Conservation (phyloP, 2,329 filamentous ascomycete genomes). For the Aspergillus sp. region DNA sequence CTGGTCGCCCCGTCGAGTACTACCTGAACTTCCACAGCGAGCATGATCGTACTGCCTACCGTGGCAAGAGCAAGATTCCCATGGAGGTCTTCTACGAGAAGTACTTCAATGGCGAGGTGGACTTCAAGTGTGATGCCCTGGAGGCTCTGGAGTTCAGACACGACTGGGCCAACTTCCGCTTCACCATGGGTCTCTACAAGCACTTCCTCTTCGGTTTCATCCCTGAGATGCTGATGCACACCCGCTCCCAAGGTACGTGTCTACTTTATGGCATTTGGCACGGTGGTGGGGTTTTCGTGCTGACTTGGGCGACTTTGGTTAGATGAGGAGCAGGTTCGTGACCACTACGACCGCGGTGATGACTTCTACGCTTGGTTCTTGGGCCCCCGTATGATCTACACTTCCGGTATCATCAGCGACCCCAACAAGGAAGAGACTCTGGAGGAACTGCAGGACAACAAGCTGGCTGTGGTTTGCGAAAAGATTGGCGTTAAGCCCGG, state of each 20-base stretch:
- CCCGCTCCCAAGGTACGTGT: slow-evolving; percentile 72
- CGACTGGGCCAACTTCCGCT: slow-evolving; percentile 94
- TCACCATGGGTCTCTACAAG: slow-evolving; percentile 82
- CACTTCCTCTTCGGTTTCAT: slow-evolving; percentile 86
- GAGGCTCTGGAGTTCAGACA: slow-evolving; percentile 92
- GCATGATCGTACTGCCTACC: slow-evolving; percentile 50
- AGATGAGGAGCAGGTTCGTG: slow-evolving; percentile 97
- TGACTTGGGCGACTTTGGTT: slow-evolving; percentile 10
- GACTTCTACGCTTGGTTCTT: slow-evolving; percentile 99
- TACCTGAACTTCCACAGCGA: slow-evolving; percentile 63
- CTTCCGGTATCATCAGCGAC: slow-evolving; percentile 89
- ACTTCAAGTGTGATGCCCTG: slow-evolving; percentile 90
- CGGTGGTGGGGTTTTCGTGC: background rate
- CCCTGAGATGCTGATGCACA: slow-evolving; percentile 90
- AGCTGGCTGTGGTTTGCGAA: slow-evolving; percentile 90
- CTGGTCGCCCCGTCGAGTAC: slow-evolving; percentile 84
- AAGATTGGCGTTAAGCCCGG: slow-evolving; percentile 84
- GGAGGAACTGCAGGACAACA: slow-evolving; percentile 97
- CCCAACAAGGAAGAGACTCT: slow-evolving; percentile 83
- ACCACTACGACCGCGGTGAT: slow-evolving; percentile 96
- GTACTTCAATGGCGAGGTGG: slow-evolving; percentile 94
- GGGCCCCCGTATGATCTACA: slow-evolving; percentile 98
- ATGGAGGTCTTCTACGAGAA: slow-evolving; percentile 91
- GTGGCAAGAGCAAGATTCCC: slow-evolving; percentile 53
- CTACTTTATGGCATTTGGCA: background rate